Evolutionary conservation across 2,329 filamentous ascomycete species (phyloP), one percentile per base, ranked within the genome.

Genomic region (Didymosphaeria variabile): DNA sequence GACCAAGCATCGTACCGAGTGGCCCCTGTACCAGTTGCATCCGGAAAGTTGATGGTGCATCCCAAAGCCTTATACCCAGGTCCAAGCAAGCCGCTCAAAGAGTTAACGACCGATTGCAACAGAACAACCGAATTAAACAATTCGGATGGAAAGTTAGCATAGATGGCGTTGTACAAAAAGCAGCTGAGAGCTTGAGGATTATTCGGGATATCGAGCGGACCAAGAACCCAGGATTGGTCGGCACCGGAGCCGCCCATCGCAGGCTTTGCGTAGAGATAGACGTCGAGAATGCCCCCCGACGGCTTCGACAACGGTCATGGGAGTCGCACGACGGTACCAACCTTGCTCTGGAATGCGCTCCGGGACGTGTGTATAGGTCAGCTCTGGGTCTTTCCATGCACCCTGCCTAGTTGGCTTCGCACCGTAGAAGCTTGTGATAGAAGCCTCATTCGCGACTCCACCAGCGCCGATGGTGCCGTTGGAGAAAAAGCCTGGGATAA

Each of bases 351-450:
- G 68, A 8, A 68, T 68, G 31, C 64, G 67, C 46, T 70, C 68
- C 19, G 67, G 68, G 2, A 69, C 67, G 26, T 67, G 60, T 5
- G 61, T 67, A 57, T 68, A 71, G 2, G 60, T 54, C 15, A 67
- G 60, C 23, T 59, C 46, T 3, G 60, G 58, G 32, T 69, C 63
- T 9, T 56, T 49, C 63, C 61, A 67, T 2, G 61, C 59, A n/a
- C 51, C 54, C 2, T 49, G 21, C 10, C 45, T 44, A 0, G 45
- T 58, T n/a, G 61, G 61, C 46, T 69, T 64, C 12, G 68, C 68
- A 17, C 68, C 68, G 49, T 68, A 67, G 62, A 70, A 68, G 34
- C 67, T 67, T n/a, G 67, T 67, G 49, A 70, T 64, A 32, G 65
- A 68, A 21, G 63, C 68, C 49, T 68, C 65, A 45, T 70, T 70